Percentiles rank a stretch among this genome's conserved stretches.
Conservation (phyloP, 2,329 filamentous ascomycete genomes). For the Cladosporium sp. region DNA sequence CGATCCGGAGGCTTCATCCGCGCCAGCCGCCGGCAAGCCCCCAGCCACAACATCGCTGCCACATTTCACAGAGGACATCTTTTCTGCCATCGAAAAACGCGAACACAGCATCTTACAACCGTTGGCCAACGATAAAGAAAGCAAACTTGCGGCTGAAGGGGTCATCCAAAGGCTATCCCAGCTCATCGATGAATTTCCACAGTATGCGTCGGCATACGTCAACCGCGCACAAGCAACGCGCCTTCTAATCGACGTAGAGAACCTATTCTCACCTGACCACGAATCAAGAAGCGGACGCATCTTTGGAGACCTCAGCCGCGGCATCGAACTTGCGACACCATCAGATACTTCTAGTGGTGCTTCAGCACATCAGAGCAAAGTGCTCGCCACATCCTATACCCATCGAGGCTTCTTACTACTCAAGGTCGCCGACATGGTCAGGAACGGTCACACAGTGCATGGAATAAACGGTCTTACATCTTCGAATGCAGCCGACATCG, state of each 20-base stretch:
- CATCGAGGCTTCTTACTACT: not conserved
- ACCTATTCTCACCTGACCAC: not conserved
- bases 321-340: not conserved
- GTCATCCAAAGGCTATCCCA: not conserved
- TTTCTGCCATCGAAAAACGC: not conserved
- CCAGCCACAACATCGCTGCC: not conserved
- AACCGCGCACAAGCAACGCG: not conserved
- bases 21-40: not conserved
- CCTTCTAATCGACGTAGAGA: not conserved
- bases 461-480: not conserved
- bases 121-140: not conserved
- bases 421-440: not conserved
- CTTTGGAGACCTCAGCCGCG: not conserved
- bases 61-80: not conserved
- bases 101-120: not conserved
- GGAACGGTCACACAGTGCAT: not conserved
- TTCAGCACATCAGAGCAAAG: not conserved
- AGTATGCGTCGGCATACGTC: not conserved
- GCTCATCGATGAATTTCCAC: not conserved
- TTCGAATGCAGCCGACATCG: constrained; percentile 36
- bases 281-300: not conserved
- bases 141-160: not conserved
- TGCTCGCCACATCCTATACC: not conserved
- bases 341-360: not conserved
- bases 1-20: not conserved